These are phyloP conservation scores for Paramecium sonneborni DNA, from an alignment of 73 alveolate species.

Conservation along the genomic window DNA sequence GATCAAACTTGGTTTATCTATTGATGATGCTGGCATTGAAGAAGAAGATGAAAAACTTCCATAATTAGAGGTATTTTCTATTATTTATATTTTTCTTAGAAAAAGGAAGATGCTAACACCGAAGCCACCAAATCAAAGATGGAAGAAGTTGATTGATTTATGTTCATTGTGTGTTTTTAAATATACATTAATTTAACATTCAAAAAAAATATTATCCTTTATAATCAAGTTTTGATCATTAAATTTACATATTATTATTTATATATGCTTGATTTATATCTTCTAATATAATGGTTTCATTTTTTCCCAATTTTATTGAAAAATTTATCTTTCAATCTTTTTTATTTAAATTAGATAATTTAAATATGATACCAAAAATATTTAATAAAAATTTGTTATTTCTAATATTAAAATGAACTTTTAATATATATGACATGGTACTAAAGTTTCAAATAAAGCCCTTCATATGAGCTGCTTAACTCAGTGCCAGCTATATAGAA, in stretches of 20 bases:
- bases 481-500: too few species aligned
- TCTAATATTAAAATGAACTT: too few species aligned
- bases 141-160: conserved; percentile 87
- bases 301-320: too few species aligned
- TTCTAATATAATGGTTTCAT: too few species aligned
- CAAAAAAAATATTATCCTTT: neutral
- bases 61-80: conserved; percentile 62
- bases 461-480: too few species aligned
- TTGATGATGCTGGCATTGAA: conserved; percentile 83
- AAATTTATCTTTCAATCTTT: too few species aligned
- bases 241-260: neutral
- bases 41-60: conserved; percentile 71
- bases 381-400: too few species aligned
- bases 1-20: conserved; percentile 98
- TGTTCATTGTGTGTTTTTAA: conserved; percentile 11
- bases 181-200: neutral
- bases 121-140: conserved; percentile 83
- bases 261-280: too few species aligned
- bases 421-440: too few species aligned
- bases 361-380: too few species aligned
- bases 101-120: conserved; percentile 73
- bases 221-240: neutral
- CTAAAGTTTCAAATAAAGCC: too few species aligned
- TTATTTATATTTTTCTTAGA: conserved; percentile 65
- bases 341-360: too few species aligned